Evolutionary conservation across 176 grass and related monocot genomes (phyloP), one percentile per base, ranked within the genome.

Genomic region (Juncus inflexus): DNA sequence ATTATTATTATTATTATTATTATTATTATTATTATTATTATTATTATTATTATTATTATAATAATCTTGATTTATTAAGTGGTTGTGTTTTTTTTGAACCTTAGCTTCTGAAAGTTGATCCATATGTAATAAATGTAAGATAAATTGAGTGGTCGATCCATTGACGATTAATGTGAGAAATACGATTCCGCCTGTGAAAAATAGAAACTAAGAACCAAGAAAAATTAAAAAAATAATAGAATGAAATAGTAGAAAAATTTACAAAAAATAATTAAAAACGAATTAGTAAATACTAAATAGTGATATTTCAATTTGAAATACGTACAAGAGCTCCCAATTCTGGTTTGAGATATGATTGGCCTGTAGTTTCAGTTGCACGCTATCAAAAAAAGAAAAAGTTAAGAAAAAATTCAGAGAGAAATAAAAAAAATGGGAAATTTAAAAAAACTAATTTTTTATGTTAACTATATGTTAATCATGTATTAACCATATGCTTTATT

Each of bases 161-260:
- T 96, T 96, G 36, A 96, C 39, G 71, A 91, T 86, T 63, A 96
- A 66, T 79, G 92, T 91, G 8, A 96, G 65, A 76, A 96, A 91
- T 7, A 90, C 87, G 2, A 88, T 84, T 42, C 91, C 91, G 76
- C 91, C 91, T 70, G 91, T 96, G 58, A 96, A 96, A 78, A 96
- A 96, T 58, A 96, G 74, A 88, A 96, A 96, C 92, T 96, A 59
- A 47, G 37, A 28, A 28, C 19, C 1, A 28, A 28, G 28, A 71
- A 28, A 42, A 88, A 66, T 64, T 66, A 9, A 49, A 19, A 56
- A 62, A 1, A 69, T 78, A 28, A 28, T 53, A 86, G 77, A 5
- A 62, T 68, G 47, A 60, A 54, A 65, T 42, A 60, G 51, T 75
- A 56, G 5, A 62, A 41, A 13, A 40, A 28, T 28, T 28, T 28